Base-by-base conservation (phyloP, 257 asterid species). In the Marsdenia floribunda region DNA sequence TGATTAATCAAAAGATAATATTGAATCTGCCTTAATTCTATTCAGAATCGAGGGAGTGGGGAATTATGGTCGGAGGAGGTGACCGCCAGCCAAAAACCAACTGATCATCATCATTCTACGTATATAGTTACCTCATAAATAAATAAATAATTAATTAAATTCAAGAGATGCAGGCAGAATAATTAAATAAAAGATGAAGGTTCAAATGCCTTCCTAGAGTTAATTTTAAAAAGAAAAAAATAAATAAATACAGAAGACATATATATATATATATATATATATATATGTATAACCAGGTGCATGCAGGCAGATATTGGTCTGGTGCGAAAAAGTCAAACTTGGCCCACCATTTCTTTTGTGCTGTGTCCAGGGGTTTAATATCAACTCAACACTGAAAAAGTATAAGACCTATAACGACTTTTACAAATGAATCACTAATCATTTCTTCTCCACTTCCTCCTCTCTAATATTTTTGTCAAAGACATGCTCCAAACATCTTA, bases 381-480 rank as follows among this genome's bases (percentile, higher is more conserved):
- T 44, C 40, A 12, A 12, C 73, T 22, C 58, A 46, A 7, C 40
- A 14, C 22, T 47, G 59, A n/a, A 69, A 66, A 66, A 66, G 71
- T 16, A 37, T 14, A 15, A 66, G 6, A 19, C 2, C 70, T 18
- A 19, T 0, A 44, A 7, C 73, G 24, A 21, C 58, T 69, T 44
- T 68, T 46, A 22, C 13, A 69, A 69, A 46, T 69, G 73, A 69
- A 69, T 38, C 37, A 22, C 44, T 29, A 47, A 69, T 69, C 73
- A 69, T 69, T 69, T 69, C 73, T 49, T 35, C 73, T 69, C 59
- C 73, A 69, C 58, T 69, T 29, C 40, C 38, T 18, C 40, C 5
- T 14, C 73, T 10, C 58, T 3, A 47, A 33, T 5, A 6, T 2
- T 65, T 64, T 64, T 64, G 72, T 22, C 52, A 68, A 68, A 21